These are phyloP conservation scores for Talaromyces amestolkiae DNA, from an alignment of 2,329 filamentous ascomycete genomes.

Conservation along the genomic window DNA sequence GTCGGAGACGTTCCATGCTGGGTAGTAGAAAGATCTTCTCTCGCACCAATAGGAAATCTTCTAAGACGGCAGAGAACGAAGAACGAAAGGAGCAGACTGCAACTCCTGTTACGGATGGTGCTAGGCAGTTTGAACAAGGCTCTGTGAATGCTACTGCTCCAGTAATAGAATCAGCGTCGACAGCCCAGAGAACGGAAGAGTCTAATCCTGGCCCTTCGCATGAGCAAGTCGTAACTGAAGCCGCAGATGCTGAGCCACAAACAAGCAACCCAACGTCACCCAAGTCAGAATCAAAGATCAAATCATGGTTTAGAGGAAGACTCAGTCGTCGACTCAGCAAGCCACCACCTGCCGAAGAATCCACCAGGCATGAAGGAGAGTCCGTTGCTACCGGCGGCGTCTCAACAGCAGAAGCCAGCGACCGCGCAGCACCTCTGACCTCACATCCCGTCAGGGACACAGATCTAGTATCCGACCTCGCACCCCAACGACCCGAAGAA, in stretches of 20 bases:
- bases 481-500: background rate
- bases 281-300: conserved; percentile 34
- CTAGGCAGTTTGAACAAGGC: background rate
- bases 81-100: background rate
- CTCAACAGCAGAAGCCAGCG: background rate
- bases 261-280: conserved; percentile 22
- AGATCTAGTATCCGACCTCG: conserved; percentile 22
- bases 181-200: background rate
- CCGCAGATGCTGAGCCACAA: conserved; percentile 9
- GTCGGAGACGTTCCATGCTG: conserved; percentile 10
- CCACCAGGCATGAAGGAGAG: conserved; percentile 16
- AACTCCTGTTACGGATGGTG: background rate
- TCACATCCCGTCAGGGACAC: conserved; percentile 32
- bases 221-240: background rate
- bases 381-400: background rate
- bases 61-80: background rate
- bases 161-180: background rate
- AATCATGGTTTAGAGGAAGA: conserved; percentile 35
- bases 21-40: conserved; percentile 3
- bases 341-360: conserved; percentile 22
- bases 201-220: background rate
- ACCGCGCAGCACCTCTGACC: conserved; percentile 23
- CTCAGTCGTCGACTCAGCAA: conserved; percentile 31
- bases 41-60: conserved; percentile 6
- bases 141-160: background rate